Evolutionary conservation across 139 green algal species (phyloP).

Genomic region (Micractinium conductrix): DNA sequence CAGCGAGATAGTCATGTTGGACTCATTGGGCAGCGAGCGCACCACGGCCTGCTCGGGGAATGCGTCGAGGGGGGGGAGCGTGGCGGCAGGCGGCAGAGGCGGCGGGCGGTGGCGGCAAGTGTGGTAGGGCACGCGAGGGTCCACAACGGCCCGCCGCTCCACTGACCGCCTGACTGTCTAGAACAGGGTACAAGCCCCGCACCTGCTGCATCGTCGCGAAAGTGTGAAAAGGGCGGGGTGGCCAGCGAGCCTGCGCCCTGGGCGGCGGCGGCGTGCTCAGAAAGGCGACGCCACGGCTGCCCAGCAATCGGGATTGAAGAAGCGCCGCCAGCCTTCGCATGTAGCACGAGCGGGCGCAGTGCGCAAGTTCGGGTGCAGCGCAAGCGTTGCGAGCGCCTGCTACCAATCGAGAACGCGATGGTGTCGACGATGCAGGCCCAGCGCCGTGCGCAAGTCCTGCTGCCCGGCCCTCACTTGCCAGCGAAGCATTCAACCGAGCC

Average conservation of each 20-base stretch:
- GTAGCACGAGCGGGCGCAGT: too few species aligned
- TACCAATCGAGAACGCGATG: too few species aligned
- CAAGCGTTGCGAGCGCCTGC: neutral
- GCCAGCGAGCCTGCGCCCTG: conserved; percentile 12
- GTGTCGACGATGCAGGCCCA: neutral
- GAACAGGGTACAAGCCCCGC: too few species aligned
- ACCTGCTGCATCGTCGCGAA: conserved; percentile 18
- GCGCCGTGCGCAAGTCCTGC: too few species aligned
- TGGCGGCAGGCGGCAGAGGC: neutral
- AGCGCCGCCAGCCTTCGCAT: too few species aligned
- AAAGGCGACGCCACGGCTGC: neutral
- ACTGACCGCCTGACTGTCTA: too few species aligned
- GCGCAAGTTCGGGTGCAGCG: neutral
- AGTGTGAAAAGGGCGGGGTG: conserved; percentile 15
- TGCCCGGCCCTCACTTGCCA: too few species aligned
- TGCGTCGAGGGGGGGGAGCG: neutral
- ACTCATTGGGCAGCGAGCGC: conserved; percentile 33
- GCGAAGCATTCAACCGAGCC: too few species aligned
- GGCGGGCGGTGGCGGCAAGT: neutral
- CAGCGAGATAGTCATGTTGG: conserved; percentile 58
- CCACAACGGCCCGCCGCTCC: too few species aligned
- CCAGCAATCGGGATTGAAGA: neutral
- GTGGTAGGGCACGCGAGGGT: too few species aligned
- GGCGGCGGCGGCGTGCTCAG: too few species aligned
- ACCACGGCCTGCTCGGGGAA: conserved; percentile 56